Evolutionary conservation across 2,329 filamentous ascomycete genomes (phyloP).

Genomic region (Fusarium proliferatum): DNA sequence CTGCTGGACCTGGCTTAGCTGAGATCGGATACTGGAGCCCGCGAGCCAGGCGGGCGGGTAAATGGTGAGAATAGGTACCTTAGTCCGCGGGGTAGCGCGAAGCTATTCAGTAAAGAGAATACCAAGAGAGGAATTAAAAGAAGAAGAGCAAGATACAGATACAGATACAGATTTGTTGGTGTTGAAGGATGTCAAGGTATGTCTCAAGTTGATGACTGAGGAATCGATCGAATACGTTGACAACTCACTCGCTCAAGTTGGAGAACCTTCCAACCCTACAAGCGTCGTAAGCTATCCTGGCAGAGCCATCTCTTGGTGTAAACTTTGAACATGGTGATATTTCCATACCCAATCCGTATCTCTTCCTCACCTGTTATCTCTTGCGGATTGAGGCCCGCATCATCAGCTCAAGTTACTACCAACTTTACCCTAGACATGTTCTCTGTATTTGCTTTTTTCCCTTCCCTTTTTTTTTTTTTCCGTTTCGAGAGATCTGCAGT

Average conservation of each 20-base stretch:
- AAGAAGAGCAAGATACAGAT: background rate
- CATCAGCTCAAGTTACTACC: background rate
- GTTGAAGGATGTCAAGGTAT: background rate
- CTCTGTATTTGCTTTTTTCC: too few relatives aligned
- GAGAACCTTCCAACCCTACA: background rate
- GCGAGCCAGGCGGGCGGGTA: constrained; percentile 38
- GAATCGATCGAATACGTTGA: background rate
- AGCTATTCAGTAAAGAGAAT: background rate
- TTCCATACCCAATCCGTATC: background rate
- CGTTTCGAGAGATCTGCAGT: constrained; percentile 9
- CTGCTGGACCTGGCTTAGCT: constrained; percentile 20
- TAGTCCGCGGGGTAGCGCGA: constrained; percentile 31
- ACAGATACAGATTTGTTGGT: background rate
- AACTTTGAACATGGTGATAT: background rate
- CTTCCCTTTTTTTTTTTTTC: too few relatives aligned
- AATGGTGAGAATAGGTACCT: constrained; percentile 7
- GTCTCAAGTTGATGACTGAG: constrained; percentile 17
- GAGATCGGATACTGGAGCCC: constrained; percentile 25
- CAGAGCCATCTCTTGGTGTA: background rate
- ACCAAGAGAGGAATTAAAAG: background rate
- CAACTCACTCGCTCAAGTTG: background rate
- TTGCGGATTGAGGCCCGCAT: background rate
- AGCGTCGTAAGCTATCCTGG: constrained; percentile 12
- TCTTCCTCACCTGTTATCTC: background rate
- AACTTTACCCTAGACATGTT: background rate